Percentiles rank a stretch among this genome's conserved stretches.
These are phyloP conservation scores for Cercospora sojina DNA, from an alignment of 2,329 filamentous ascomycete species.

Conservation along the genomic window DNA sequence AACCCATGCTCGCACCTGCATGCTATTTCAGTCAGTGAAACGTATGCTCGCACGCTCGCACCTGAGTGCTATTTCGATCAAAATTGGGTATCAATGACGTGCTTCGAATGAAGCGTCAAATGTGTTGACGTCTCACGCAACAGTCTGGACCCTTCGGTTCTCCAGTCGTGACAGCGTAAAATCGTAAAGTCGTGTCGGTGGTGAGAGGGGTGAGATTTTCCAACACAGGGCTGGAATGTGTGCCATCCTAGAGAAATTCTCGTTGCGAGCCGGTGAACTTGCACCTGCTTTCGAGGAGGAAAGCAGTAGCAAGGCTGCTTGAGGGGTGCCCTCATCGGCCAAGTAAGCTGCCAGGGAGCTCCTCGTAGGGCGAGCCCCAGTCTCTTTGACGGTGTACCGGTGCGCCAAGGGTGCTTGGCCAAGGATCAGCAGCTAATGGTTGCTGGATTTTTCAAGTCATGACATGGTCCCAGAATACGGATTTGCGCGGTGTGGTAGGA, in stretches of 20 bases:
- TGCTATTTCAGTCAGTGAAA: too few relatives aligned
- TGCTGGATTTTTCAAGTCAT: constrained; percentile 1
- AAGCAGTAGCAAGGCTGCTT: neutral
- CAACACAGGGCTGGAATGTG: neutral
- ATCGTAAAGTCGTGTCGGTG: neutral
- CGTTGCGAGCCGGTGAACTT: neutral
- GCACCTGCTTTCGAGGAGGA: neutral
- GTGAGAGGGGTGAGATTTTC: neutral
- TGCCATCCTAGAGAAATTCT: neutral
- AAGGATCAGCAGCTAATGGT: neutral
- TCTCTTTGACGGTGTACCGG: neutral
- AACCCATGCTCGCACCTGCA: neutral
- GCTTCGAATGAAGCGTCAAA: neutral
- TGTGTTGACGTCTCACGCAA: neutral
- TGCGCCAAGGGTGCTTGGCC: too few relatives aligned
- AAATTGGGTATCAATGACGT: neutral
- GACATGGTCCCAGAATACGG: constrained; percentile 11
- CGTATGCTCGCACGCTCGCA: too few relatives aligned
- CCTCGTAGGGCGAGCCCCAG: neutral
- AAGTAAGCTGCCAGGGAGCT: neutral
- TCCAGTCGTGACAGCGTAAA: neutral
- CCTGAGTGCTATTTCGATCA: neutral
- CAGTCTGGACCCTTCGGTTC: neutral
- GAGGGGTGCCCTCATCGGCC: neutral
- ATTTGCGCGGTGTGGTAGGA: neutral